Percentiles rank a stretch among this genome's conserved stretches.
Conservation (phyloP, 495 filamentous ascomycete species). For the Aspergillus asperescens region DNA sequence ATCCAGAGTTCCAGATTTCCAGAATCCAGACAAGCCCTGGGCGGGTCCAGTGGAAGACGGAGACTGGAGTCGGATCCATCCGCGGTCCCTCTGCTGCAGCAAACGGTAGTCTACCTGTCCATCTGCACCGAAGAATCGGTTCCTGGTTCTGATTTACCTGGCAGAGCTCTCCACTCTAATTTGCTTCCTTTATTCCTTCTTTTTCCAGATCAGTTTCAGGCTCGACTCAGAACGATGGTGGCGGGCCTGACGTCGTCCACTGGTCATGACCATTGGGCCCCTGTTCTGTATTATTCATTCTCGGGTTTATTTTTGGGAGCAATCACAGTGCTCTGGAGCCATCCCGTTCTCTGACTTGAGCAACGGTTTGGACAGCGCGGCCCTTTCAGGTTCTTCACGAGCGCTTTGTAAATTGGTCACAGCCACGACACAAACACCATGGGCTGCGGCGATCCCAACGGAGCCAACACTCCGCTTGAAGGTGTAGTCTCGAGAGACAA, state of each 20-base stretch:
- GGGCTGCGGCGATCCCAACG: background rate
- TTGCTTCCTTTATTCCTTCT: slow-evolving; percentile 13
- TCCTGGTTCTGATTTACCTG: slow-evolving; percentile 15
- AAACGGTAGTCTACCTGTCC: slow-evolving; percentile 16
- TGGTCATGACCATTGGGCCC: slow-evolving; percentile 10
- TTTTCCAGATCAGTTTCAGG: slow-evolving; percentile 14
- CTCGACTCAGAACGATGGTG: slow-evolving; percentile 10
- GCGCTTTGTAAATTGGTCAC: background rate
- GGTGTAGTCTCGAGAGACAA: too few species aligned
- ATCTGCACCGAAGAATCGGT: slow-evolving; percentile 18
- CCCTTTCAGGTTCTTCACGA: background rate
- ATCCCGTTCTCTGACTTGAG: slow-evolving; percentile 3
- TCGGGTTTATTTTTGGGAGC: slow-evolving; percentile 10
- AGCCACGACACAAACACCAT: background rate
- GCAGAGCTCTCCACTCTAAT: slow-evolving; percentile 21
- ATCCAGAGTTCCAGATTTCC: slow-evolving; percentile 8
- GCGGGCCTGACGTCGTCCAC: slow-evolving; percentile 15
- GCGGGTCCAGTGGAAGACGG: slow-evolving; percentile 3
- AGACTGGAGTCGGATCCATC: slow-evolving; percentile 23
- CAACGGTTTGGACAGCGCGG: too few species aligned
- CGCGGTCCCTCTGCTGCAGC: slow-evolving; percentile 20
- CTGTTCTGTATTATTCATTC: slow-evolving; percentile 10
- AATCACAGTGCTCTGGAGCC: slow-evolving; percentile 7
- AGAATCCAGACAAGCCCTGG: too few species aligned
- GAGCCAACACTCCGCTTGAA: background rate